A percentile compares a stretch with the other conserved stretches of the same genome.
phyloP scores from a whole-genome alignment of 306 rosid genomes.

The Acacia confusa region DNA sequence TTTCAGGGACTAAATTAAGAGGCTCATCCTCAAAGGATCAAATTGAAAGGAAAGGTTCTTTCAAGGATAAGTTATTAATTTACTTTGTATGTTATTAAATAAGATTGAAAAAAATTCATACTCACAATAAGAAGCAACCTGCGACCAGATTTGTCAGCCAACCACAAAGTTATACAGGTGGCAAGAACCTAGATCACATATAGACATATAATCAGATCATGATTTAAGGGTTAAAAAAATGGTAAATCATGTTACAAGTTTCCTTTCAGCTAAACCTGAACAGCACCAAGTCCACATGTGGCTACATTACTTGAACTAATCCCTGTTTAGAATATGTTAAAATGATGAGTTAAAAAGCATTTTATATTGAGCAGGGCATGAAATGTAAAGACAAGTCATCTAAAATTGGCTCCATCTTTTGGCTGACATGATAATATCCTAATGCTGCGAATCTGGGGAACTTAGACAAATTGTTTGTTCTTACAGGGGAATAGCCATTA shows the following conservation, averaged over 20 bases:
- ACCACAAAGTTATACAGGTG: constrained; percentile 79
- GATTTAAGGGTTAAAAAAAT: constrained; percentile 28
- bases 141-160: constrained; percentile 84
- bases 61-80: background rate
- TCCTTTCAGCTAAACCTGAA: constrained; percentile 66
- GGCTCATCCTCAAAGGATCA: background rate
- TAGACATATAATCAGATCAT: constrained; percentile 30
- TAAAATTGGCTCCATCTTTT: background rate
- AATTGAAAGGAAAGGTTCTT: background rate
- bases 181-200: constrained; percentile 71
- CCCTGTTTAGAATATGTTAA: constrained; percentile 50
- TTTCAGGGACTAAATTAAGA: background rate
- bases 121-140: constrained; percentile 91
- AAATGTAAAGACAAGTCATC: constrained; percentile 11
- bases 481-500: constrained; percentile 14
- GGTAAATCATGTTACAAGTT: constrained; percentile 33
- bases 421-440: background rate
- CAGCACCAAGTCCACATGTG: constrained; percentile 83
- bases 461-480: constrained; percentile 8
- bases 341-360: constrained; percentile 23
- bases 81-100: background rate
- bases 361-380: background rate
- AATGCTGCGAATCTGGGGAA: constrained; percentile 8
- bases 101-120: constrained; percentile 25
- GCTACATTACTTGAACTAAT: constrained; percentile 71